Base-by-base conservation (phyloP, 1,139 yeast species). In the Yarrowia galli region DNA sequence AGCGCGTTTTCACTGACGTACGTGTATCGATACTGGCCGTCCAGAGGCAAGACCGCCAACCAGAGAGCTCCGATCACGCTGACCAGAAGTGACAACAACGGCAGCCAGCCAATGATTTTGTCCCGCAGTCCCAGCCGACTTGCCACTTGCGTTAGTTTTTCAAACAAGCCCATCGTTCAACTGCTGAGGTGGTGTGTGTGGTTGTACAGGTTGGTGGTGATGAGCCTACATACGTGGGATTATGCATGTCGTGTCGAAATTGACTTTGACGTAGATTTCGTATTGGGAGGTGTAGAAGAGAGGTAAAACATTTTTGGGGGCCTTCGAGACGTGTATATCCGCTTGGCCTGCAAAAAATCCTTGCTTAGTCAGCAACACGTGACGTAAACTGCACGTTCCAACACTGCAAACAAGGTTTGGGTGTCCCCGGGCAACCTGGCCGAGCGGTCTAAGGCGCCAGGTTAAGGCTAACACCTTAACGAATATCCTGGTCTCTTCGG, bases 1-100 rank as follows among this genome's bases (percentile, higher is more conserved):
- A 96, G 82, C 43, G 99, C 99, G 79, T 95, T 96, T 76, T 96
- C 99, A 10, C 97, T 89, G 23, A 93, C 90, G 76, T 95, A 95
- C 8, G 97, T 91, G 72, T 83, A 80, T 68, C 98, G 82, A 75
- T 82, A 92, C 76, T 91, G 91, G 25, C 97, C 98, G 51, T 89
- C 89, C 73, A 88, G 72, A 0, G 99, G 98, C 67, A 91, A 80
- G 35, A 81, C 74, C n/a, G 86, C 78, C 60, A 95, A 79, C 91
- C 97, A 89, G 0, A 80, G 78, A 4, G 90, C 74, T 48, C 97
- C 92, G 22, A 84, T 77, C 1, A 90, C 18, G 0, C 89, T 85
- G 40, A 89, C 79, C 3, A 88, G 68, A n/a, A 87, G 70, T 1
- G 97, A 88, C 0, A 92, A 69, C 54, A 80, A 72, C 3, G 97